Conservation (phyloP, 129 eudicot species). For the Solidago caesia region DNA sequence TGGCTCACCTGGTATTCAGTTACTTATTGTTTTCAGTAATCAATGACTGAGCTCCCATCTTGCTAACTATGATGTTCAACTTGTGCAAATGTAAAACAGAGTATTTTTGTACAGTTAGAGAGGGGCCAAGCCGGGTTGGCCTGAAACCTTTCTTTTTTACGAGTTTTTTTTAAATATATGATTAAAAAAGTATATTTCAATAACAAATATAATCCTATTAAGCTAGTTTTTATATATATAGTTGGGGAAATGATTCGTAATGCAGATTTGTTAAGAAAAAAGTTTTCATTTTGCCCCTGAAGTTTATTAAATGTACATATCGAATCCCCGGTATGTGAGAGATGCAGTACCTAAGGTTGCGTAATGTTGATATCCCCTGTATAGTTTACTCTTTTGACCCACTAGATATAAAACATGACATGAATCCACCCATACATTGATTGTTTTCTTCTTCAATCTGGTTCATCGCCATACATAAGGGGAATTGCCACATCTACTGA, state of each 20-base stretch:
- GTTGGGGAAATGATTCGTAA: no score
- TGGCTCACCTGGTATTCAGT: conserved; percentile 53
- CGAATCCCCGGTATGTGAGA: no score
- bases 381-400: not conserved
- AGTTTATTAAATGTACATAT: no score
- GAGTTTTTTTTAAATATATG: no score
- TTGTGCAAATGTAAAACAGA: not conserved
- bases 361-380: no score
- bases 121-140: not conserved
- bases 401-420: not conserved
- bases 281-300: no score
- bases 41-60: not conserved
- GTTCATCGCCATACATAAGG: conserved; percentile 58
- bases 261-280: no score
- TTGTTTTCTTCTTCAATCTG: conserved; percentile 93
- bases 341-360: no score
- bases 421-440: conserved; percentile 25
- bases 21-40: not conserved
- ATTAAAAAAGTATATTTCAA: no score
- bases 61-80: not conserved
- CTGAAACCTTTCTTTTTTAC: not conserved
- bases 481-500: not conserved
- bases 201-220: not conserved
- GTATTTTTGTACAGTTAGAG: not conserved
- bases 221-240: not conserved